Base-by-base conservation (phyloP, 202 grass and related monocot genomes). In the Dendrocalamus latiflorus region DNA sequence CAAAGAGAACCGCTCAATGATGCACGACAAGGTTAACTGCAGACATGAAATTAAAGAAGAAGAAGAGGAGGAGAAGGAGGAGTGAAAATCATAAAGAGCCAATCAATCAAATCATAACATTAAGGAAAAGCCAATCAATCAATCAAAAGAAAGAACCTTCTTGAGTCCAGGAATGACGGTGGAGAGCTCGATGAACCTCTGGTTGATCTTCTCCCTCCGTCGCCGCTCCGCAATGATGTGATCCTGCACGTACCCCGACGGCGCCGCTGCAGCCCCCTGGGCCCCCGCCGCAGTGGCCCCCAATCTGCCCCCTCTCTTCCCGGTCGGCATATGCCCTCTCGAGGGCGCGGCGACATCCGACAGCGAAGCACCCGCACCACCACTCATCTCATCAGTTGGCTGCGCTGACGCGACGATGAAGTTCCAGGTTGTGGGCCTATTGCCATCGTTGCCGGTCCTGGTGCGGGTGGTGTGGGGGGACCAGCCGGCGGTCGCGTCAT, bases 161-260 rank as follows among this genome's bases (percentile, higher is more conserved):
- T 92, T 94, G 33, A 97, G 89, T 4, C 73, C 56, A 49, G 94
- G 94, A 68, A 97, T 97, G 58, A 94, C 73, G n/a, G 91, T 81
- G 14, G 94, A 97, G 54, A 97, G 91, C 80, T 94, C 94, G 61
- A 97, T 90, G 79, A 94, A 92, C 1, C 85, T 68, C 79, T 94
- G 82, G 56, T 97, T 97, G 83, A 97, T 84, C 73, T 94, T 97
- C 80, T 97, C 94, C 76, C 94, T 28, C 67, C 94, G 74, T 54
- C 82, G 86, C 48, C 94, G 77, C 82, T 97, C 94, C 6, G 94
- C 94, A 36, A 97, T 92, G 63, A 94, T 85, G 84, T 97, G 94
- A 68, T 94, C 94, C 76, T 94, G 91, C 65, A 82, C 85, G 24
- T 85, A 79, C 12, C 77, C 65, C 56, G 79, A 68, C 9, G 74